Conservation (phyloP, 257 asterid genomes). For the Lithospermum erythrorhizon region DNA sequence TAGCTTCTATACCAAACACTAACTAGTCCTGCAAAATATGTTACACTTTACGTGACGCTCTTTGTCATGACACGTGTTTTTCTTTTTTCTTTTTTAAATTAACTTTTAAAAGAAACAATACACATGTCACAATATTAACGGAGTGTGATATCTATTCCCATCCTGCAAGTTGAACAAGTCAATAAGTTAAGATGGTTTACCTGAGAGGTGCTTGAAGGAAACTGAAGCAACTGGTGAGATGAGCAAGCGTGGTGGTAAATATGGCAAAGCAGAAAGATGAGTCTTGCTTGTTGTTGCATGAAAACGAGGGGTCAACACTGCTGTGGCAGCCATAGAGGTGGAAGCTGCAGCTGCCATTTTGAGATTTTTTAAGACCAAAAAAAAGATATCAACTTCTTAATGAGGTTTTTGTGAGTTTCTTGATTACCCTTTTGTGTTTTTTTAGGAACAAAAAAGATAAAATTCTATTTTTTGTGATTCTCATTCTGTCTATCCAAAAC, state of each 20-base stretch:
- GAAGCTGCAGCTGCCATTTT: constrained; percentile 74
- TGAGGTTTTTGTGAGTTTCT: constrained; percentile 6
- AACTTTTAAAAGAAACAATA: too few relatives aligned
- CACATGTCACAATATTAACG: too few relatives aligned
- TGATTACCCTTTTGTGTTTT: constrained; percentile 23
- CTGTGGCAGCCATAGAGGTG: too few relatives aligned
- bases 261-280: constrained; percentile 44
- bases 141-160: neutral
- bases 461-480: constrained; percentile 8
- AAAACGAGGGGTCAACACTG: constrained; percentile 50
- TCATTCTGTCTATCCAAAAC: constrained; percentile 32
- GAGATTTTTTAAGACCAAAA: constrained; percentile 5
- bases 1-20: too few relatives aligned
- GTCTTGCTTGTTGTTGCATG: constrained; percentile 28
- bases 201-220: constrained; percentile 38
- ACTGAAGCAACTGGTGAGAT: constrained; percentile 18
- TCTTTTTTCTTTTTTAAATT: too few relatives aligned
- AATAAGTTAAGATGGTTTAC: constrained; percentile 19
- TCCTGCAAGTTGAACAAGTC: neutral
- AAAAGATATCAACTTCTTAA: neutral
- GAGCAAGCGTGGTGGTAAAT: constrained; percentile 36
- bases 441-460: constrained; percentile 10
- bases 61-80: too few relatives aligned
- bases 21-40: too few relatives aligned
- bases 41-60: too few relatives aligned